These are phyloP conservation scores for Cymbopogon flexuosus DNA, from an alignment of 202 grass and related monocot species.

Conservation along the genomic window DNA sequence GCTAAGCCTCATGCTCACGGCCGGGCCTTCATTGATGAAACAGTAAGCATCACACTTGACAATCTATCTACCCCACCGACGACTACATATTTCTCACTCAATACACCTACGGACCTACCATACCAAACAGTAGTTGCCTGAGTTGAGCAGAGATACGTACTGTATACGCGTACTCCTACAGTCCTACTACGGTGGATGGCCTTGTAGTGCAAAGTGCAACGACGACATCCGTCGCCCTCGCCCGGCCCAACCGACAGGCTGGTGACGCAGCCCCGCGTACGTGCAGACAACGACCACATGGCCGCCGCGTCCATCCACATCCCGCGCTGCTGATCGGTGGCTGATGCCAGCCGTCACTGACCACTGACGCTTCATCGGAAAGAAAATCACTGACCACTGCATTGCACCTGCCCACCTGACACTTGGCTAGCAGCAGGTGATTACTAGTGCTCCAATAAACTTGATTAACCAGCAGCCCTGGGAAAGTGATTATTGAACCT, in stretches of 20 bases:
- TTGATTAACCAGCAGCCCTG: background rate
- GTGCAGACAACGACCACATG: constrained; percentile 23
- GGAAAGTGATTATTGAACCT: background rate
- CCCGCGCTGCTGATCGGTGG: background rate
- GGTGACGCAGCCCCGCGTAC: background rate
- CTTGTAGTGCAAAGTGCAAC: background rate
- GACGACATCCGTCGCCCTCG: background rate
- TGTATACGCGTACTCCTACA: no score
- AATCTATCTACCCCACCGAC: no score
- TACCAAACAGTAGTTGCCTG: no score
- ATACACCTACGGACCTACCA: no score
- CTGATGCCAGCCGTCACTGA: background rate
- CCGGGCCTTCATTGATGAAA: no score
- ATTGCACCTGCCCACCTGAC: background rate
- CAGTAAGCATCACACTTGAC: no score
- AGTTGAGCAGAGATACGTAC: no score
- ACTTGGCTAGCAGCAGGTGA: no score
- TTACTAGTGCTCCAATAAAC: no score
- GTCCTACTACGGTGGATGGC: no score
- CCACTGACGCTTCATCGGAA: background rate
- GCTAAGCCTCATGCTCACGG: no score
- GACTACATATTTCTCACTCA: no score
- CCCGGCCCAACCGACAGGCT: constrained; percentile 6
- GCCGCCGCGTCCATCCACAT: background rate
- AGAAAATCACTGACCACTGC: background rate